These are phyloP conservation scores for Scleroderma citrinum DNA, from an alignment of 768 basidiomycete genomes.

Conservation along the genomic window DNA sequence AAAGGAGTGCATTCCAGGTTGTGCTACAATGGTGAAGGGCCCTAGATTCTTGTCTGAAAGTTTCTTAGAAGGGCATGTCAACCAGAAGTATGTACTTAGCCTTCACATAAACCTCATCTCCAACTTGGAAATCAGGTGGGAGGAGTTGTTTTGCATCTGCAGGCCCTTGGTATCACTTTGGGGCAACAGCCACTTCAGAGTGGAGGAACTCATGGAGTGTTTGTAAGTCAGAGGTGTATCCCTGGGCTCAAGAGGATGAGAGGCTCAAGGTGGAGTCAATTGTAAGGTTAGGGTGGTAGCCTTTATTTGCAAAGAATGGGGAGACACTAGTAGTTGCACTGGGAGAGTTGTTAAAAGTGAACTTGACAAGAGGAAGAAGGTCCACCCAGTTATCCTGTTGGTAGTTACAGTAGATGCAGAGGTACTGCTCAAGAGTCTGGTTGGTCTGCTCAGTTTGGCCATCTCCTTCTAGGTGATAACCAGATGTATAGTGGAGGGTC, in stretches of 20 bases:
- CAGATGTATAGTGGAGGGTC: conserved; percentile 16
- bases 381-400: conserved; percentile 32
- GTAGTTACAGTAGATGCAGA: conserved; percentile 27
- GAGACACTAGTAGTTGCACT: conserved; percentile 23
- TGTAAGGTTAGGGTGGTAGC: conserved; percentile 19
- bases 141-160: conserved; percentile 2
- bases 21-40: conserved; percentile 15
- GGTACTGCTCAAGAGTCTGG: conserved; percentile 27
- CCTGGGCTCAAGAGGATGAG: conserved; percentile 10
- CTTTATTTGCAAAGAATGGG: conserved; percentile 29
- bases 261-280: conserved; percentile 11
- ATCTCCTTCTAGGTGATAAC: conserved; percentile 4
- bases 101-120: conserved; percentile 6
- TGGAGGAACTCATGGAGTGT: conserved; percentile 14
- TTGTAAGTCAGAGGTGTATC: conserved; percentile 18
- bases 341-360: conserved; percentile 27
- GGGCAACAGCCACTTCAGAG: conserved; percentile 10
- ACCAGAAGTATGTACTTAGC: conserved; percentile 6
- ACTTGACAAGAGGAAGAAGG: conserved; percentile 27
- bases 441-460: conserved; percentile 15
- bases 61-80: conserved; percentile 8
- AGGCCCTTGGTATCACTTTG: conserved; percentile 7
- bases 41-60: conserved; percentile 17
- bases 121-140: conserved; percentile 4
- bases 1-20: conserved; percentile 15